A percentile compares a stretch with the other conserved stretches of the same genome.
Conservation (phyloP, 2,329 filamentous ascomycete species). For the Mycosphaerella sp. region DNA sequence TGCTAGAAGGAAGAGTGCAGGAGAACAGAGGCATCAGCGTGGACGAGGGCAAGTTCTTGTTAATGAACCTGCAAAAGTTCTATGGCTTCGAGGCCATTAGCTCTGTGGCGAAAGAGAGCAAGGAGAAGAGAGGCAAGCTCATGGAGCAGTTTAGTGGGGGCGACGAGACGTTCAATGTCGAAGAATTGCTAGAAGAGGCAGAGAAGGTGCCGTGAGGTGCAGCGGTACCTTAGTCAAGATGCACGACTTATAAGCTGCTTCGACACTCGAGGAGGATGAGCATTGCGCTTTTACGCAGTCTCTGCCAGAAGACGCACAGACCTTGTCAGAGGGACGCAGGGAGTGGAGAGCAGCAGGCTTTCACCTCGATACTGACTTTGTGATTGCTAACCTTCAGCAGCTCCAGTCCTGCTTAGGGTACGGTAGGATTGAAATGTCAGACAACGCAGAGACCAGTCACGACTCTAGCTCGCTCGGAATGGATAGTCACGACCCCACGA, state of each 20-base stretch:
- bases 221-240: neutral
- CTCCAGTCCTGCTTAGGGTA: too few species aligned
- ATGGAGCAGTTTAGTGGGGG: conserved; percentile 77
- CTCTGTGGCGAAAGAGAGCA: conserved; percentile 62
- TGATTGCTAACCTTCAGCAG: too few species aligned
- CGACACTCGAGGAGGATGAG: too few species aligned
- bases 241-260: neutral
- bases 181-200: conserved; percentile 80
- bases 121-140: conserved; percentile 62
- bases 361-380: too few species aligned
- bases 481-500: too few species aligned
- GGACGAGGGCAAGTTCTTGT: conserved; percentile 79
- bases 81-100: conserved; percentile 60
- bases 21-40: conserved; percentile 69
- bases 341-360: too few species aligned
- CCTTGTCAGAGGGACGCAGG: too few species aligned
- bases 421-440: too few species aligned
- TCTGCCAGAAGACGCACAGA: too few species aligned
- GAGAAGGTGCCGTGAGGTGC: conserved; percentile 58
- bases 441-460: too few species aligned
- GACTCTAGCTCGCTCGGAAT: too few species aligned
- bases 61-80: conserved; percentile 92
- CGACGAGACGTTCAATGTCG: conserved; percentile 72
- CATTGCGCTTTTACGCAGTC: too few species aligned
- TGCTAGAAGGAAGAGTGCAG: conserved; percentile 77